Evolutionary conservation across 2,329 filamentous ascomycete genomes (phyloP).

Genomic region (Cercospora citrullina): DNA sequence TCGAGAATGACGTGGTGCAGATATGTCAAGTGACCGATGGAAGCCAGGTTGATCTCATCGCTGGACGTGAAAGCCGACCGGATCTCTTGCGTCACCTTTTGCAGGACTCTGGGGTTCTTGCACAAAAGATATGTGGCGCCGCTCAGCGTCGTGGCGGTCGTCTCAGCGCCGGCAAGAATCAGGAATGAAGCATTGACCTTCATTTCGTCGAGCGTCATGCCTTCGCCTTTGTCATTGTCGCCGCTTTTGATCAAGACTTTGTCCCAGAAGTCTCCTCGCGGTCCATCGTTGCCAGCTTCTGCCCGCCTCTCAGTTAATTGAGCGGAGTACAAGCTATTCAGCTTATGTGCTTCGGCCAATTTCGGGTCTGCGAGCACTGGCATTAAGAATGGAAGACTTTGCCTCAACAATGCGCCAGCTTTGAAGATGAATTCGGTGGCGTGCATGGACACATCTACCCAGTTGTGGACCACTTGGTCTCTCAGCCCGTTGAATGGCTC

Average conservation of each 20-base stretch:
- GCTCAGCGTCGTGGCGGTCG: constrained; percentile 39
- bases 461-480: background rate
- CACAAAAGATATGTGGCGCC: constrained; percentile 37
- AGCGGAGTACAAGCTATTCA: background rate
- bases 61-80: constrained; percentile 1
- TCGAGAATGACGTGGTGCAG: background rate
- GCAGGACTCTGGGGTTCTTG: constrained; percentile 33
- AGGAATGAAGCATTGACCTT: background rate
- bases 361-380: background rate
- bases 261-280: background rate
- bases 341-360: background rate
- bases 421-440: background rate
- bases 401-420: background rate
- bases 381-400: background rate
- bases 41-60: constrained; percentile 6
- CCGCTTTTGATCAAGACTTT: background rate
- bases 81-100: constrained; percentile 36
- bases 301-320: background rate
- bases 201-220: background rate
- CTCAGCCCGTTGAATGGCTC: background rate
- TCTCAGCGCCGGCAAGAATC: background rate
- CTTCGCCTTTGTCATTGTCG: background rate
- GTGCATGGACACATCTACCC: background rate
- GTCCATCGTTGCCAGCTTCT: background rate
- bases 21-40: constrained; percentile 11